These are phyloP conservation scores for Penicillium freii DNA, from an alignment of 2,329 filamentous ascomycete species.

Conservation along the genomic window DNA sequence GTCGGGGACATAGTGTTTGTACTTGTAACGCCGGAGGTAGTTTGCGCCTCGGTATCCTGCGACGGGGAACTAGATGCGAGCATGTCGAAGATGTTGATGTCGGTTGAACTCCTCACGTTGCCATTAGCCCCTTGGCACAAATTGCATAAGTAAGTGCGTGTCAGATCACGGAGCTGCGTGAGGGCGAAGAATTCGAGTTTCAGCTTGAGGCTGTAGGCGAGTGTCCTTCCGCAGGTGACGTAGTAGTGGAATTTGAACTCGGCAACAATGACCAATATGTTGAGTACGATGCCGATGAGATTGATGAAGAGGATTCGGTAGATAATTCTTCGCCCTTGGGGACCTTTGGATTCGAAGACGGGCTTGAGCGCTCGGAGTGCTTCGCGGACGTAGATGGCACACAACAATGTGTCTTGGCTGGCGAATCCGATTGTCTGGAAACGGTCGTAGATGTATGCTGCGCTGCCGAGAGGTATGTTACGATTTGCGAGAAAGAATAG, in stretches of 20 bases:
- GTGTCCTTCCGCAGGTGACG: constrained; percentile 37
- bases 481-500: constrained; percentile 18
- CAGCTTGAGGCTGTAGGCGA: constrained; percentile 45
- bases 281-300: constrained; percentile 41
- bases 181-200: constrained; percentile 47
- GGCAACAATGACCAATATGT: constrained; percentile 33
- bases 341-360: constrained; percentile 44
- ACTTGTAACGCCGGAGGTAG: not conserved
- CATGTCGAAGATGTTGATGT: constrained; percentile 19
- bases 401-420: constrained; percentile 52
- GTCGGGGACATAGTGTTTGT: not conserved
- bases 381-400: constrained; percentile 51
- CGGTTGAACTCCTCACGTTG: constrained; percentile 5
- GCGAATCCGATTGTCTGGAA: constrained; percentile 52
- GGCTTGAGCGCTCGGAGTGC: constrained; percentile 38
- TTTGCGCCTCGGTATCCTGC: constrained; percentile 1
- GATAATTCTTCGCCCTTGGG: constrained; percentile 40
- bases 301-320: constrained; percentile 47
- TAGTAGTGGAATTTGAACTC: constrained; percentile 39
- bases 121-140: constrained; percentile 3
- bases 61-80: not conserved
- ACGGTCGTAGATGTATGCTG: constrained; percentile 43
- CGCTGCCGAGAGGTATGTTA: not conserved
- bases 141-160: constrained; percentile 12
- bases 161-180: constrained; percentile 37